Evolutionary conservation across 768 basidiomycete genomes (phyloP), one percentile per base, ranked within the genome.

Genomic region (Lactarius vividus): DNA sequence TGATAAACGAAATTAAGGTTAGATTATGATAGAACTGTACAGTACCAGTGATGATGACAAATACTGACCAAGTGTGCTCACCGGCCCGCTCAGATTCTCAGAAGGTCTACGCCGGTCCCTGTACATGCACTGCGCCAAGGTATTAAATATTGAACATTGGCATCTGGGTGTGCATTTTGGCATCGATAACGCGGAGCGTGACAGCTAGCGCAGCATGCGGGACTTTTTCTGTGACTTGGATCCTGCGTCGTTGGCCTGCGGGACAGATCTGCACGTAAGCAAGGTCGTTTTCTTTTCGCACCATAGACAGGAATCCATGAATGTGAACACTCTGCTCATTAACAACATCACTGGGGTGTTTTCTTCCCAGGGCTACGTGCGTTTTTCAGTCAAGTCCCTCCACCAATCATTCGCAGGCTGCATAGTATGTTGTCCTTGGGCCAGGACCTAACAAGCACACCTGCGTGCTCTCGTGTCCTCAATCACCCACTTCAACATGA

Each of bases 141-240:
- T 91, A n/a, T 78, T 94, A 46, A 88, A 86, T 23, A 87, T 89
- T 6, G 93, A 8, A 35, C n/a, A 87, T 89, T 6, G 93, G 91
- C 3, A 92, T 96, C 35, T 96, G 93, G 94, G 92, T 94, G 82
- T 96, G 29, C 94, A 96, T 74, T 96, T 96, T 73, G 94, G 94
- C 0, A 79, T 88, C 23, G 85, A 93, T 75, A 86, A 91, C 69
- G 84, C 83, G 52, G 87, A 89, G 3, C 75, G 84, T 66, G 91
- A 92, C 70, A 91, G 89, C 72, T 89, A 91, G 74, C 74, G 83
- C 49, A 79, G 86, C 4, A 85, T 92, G 73, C 78, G 84, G 67
- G 83, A 87, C 64, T 71, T 84, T 42, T 75, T 85, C 28, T 86
- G 86, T 68, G 93, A 94, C 71, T 86, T 94, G 85, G 78, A 94